Evolutionary conservation across 2,329 filamentous ascomycete genomes (phyloP), one percentile per base, ranked within the genome.

Genomic region (Cryphonectria carpinicola): DNA sequence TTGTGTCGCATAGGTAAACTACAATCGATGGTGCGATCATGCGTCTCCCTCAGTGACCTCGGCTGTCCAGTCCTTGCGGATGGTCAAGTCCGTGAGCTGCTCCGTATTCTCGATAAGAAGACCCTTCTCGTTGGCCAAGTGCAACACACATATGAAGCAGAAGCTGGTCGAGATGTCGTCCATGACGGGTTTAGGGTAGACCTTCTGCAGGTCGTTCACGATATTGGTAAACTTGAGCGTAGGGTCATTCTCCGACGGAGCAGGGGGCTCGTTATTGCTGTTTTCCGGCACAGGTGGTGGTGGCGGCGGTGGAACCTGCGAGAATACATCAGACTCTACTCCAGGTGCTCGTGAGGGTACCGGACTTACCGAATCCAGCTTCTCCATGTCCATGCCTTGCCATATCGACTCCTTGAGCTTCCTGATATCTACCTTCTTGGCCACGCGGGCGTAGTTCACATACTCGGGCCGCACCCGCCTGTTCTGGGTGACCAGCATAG

Each of bases 61-160:
- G 0, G 89, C 89, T 8, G 84, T 86, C 83, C 84, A 88, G 76
- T 91, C 89, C 79, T 86, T 90, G 72, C 84, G 84, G 72, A 91
- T 91, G 65, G 86, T 83, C 72, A 91, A 81, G 76, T 91, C 89
- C 67, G 82, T 84, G 69, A 91, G 80, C 64, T 85, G 87, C 58
- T 84, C 82, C 14, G 86, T 86, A 76, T 89, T 89, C 74, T 92
- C 87, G 73, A 98, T 92, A 35, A 92, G 86, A 54, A 98, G 84
- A 0, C 95, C 95, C 83, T 97, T 95, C 79, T 98, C 95, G 81
- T 98, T 98, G 71, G 95, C 95, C 76, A 98, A 80, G 81, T 98
- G 95, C 74, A 98, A 83, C 70, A 97, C 82, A 76, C 93, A 97
- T 77, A 99, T 99, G 82, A 98, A 99, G 80, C 96, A 97, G 81